Evolutionary conservation across 208 protist genomes (phyloP).

Genomic region (Trypanosoma melophagium): DNA sequence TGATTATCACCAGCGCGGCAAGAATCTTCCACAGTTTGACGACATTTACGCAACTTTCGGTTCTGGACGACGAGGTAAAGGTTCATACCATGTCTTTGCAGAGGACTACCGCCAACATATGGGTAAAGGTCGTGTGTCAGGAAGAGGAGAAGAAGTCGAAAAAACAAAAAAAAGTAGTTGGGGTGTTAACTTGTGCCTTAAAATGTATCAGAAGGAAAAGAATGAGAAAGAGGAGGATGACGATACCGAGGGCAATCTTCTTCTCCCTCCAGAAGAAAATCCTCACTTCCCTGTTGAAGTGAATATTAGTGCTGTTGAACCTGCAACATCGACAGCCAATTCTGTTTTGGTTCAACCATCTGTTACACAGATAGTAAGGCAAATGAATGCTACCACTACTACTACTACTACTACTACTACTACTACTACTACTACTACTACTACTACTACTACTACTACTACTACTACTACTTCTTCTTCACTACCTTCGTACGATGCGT

Average conservation of each 20-base stretch:
- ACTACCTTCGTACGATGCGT: conserved; percentile 55
- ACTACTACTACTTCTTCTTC: conserved; percentile 1
- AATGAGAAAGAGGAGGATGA: neutral
- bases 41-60: conserved; percentile 57
- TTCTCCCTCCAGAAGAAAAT: conserved; percentile 48
- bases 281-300: conserved; percentile 55
- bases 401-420: neutral
- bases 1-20: conserved; percentile 62
- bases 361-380: too few species aligned
- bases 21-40: conserved; percentile 47
- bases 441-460: neutral
- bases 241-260: neutral
- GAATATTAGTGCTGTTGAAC: neutral
- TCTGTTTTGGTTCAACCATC: too few species aligned
- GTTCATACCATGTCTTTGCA: conserved; percentile 27
- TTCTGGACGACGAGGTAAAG: conserved; percentile 29
- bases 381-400: too few species aligned
- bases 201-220: conserved; percentile 31
- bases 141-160: neutral
- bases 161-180: conserved; percentile 18
- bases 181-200: conserved; percentile 26
- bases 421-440: neutral
- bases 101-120: conserved; percentile 19
- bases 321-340: too few species aligned
- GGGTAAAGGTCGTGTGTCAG: conserved; percentile 9